Base-by-base conservation (phyloP, 306 rosid species). In the Rubus parviflorus region DNA sequence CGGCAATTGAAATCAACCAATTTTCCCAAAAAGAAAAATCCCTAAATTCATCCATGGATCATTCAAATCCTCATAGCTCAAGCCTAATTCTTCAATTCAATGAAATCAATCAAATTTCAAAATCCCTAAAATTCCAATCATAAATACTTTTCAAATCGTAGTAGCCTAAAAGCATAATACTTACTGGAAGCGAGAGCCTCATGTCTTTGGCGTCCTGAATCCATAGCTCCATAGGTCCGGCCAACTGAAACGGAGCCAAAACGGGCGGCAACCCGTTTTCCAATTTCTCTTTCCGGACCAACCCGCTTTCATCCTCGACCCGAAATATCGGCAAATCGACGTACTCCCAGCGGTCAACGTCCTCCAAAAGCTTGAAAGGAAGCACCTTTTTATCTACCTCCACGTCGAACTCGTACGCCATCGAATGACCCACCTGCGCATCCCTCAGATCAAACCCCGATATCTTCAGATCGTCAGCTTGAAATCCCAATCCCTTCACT, bases 141-240 rank as follows among this genome's bases (percentile, higher is more conserved):
- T 25, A 25, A 25, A 25, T 25, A 25, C 30, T 25, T 25, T 30
- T 30, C 35, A 30, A 30, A 30, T 30, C 35, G 35, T 30, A 30
- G 35, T 30, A 30, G 35, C 35, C 35, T 30, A 30, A 30, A 1
- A 30, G 35, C 35, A 30, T 30, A 48, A n/a, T 17, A 75, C 91
- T 89, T 81, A 95, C 98, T 0, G 98, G 98, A 2, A 95, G 88
- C 11, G 91, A 92, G 47, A 95, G 54, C 73, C 97, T 88, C 93
- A 92, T 90, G 56, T 91, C 89, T 43, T 89, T 79, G 69, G 93
- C 98, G 30, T 95, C 98, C 78, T 92, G 95, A 75, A 95, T 88
- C 97, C 98, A 95, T 19, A 95, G 90, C 83, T 95, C 98, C 96
- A 95, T 90, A 7, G 98, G 98, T 46, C 98, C 97, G 15, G 96